phyloP scores from a whole-genome alignment of 768 basidiomycete species.

The Pholiota microspora region DNA sequence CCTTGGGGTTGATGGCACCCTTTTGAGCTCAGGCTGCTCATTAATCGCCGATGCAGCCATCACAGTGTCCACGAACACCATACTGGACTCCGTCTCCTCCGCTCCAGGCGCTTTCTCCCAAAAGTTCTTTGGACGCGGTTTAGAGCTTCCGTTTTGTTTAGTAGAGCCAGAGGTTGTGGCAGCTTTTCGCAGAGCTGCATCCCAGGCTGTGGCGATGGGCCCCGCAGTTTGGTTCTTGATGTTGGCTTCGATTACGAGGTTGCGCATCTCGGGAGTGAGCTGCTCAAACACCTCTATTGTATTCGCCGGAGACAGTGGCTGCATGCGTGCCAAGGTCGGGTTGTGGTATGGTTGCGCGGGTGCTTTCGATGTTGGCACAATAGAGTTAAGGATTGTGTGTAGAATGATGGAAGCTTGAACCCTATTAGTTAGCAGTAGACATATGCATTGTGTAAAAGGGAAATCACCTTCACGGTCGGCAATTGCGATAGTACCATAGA shows the following conservation, averaged over 20 bases:
- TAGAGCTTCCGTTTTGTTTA: not conserved
- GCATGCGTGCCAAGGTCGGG: slow-evolving; percentile 36
- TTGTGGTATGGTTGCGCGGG: slow-evolving; percentile 26
- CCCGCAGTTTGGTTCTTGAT: slow-evolving; percentile 55
- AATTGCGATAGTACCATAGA: slow-evolving; percentile 38
- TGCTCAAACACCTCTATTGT: slow-evolving; percentile 35
- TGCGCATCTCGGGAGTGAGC: slow-evolving; percentile 59
- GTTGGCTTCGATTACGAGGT: slow-evolving; percentile 61
- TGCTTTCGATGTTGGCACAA: slow-evolving; percentile 34
- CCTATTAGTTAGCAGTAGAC: not conserved
- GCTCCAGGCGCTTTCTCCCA: slow-evolving; percentile 20
- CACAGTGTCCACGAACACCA: slow-evolving; percentile 9
- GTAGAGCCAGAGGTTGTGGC: not conserved
- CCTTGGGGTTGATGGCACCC: slow-evolving; percentile 14
- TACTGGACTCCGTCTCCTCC: slow-evolving; percentile 10
- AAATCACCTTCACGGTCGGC: slow-evolving; percentile 55
- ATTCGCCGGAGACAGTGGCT: slow-evolving; percentile 27
- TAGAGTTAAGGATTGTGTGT: slow-evolving; percentile 51
- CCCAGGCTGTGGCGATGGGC: slow-evolving; percentile 56
- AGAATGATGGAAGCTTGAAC: slow-evolving; percentile 47
- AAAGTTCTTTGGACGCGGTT: slow-evolving; percentile 18
- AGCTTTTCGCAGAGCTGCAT: slow-evolving; percentile 33
- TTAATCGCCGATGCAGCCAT: slow-evolving; percentile 1
- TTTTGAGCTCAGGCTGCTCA: not conserved
- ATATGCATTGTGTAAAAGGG: not conserved